A percentile compares a stretch with the other conserved stretches of the same genome.
Conservation (phyloP, 306 rosid genomes). For the Citrullus amarus region DNA sequence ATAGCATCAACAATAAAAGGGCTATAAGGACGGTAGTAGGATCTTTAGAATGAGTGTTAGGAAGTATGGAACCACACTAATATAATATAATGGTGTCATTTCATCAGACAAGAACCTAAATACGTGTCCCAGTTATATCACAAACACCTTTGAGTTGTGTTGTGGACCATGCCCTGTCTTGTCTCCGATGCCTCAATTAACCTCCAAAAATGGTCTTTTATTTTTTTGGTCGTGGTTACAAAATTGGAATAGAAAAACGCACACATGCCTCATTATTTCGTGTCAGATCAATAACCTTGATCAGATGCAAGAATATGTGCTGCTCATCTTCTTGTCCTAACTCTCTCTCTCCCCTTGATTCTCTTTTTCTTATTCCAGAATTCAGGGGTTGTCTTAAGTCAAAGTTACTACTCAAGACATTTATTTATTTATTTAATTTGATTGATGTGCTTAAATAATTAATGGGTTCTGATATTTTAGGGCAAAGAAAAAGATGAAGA, state of each 20-base stretch:
- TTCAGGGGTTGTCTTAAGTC: not conserved
- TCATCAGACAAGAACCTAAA: constrained; percentile 22
- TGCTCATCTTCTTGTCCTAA: not conserved
- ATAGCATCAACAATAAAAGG: not conserved
- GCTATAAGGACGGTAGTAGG: not conserved
- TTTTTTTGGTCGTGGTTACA: not conserved
- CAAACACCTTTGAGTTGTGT: not conserved
- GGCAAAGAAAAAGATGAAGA: not conserved
- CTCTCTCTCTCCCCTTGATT: not conserved
- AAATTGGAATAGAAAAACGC: not conserved
- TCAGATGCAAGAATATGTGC: constrained; percentile 7
- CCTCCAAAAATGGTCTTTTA: constrained; percentile 4
- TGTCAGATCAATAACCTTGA: not conserved
- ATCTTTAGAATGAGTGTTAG: not conserved
- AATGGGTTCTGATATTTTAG: too few species aligned
- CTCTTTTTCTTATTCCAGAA: not conserved
- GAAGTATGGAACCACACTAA: not conserved
- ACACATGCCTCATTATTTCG: not conserved
- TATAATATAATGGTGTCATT: constrained; percentile 12
- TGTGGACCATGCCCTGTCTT: constrained; percentile 5
- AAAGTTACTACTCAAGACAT: not conserved
- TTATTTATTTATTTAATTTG: too few species aligned
- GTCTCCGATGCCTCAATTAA: not conserved
- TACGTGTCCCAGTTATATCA: constrained; percentile 8
- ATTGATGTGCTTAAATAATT: too few species aligned